Base-by-base conservation (phyloP, 2,329 filamentous ascomycete genomes). In the Sporothrix phasma region DNA sequence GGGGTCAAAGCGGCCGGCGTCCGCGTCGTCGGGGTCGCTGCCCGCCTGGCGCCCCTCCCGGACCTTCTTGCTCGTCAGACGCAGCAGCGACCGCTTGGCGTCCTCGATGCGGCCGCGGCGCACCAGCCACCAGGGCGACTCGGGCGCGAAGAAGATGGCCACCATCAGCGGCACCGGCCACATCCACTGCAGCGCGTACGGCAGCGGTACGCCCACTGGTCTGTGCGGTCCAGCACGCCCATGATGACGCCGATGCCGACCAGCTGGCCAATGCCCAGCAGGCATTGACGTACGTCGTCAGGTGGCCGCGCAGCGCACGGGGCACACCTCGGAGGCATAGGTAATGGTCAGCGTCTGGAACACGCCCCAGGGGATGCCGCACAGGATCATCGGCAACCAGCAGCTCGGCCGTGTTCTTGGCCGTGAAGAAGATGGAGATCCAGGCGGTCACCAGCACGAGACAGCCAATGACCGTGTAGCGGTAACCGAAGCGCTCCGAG, bases 111-210 rank as follows among this genome's bases (percentile, higher is more conserved):
- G 80, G 39, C 84, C 85, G 70, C 81, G 83, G 45, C 88, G 84
- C 51, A 90, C 86, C n/a, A 90, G 80, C 87, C 87, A 90, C 87
- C 87, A 89, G 1, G 87, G 87, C 17, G 83, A 87, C 72, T 89
- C 86, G 11, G 87, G 88, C 0, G 87, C 87, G 64, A 89, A 84
- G 69, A 76, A 83, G 68, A 90, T 84, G 66, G 84, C 86, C 63
- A 88, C 74, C 54, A 85, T 79, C 7, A 90, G 78, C 2, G 87
- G 86, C 6, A 88, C 72, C 0, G 88, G 87, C 87, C 87, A 90
- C 78, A 90, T 69, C 88, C 88, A 91, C 76, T 91, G 88, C 46
- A 90, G 76, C 1, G 83, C 87, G 68, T 88, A 90, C 1, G 88
- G 88, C 63, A 88, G 87, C 85, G 80, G 71, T 84, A 85, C 0